Evolutionary conservation across 2,329 filamentous ascomycete genomes (phyloP).

Genomic region (Fusarium sp.): DNA sequence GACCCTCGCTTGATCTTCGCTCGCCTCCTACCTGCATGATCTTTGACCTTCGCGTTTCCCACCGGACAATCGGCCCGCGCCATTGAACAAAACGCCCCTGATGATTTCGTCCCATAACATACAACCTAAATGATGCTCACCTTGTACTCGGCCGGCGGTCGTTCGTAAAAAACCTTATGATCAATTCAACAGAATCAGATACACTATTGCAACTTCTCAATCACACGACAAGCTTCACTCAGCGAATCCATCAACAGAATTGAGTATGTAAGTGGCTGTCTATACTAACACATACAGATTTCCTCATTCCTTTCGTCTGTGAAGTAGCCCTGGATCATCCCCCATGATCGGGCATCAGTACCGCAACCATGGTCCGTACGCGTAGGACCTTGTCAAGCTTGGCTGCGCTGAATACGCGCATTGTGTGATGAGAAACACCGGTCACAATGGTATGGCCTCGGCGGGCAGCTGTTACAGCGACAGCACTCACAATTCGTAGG

Average conservation of each 20-base stretch:
- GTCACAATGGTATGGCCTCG: constrained; percentile 46
- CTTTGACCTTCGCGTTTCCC: constrained; percentile 60
- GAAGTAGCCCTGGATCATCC: constrained; percentile 13
- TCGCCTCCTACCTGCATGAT: constrained; percentile 58
- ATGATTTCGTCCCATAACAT: constrained; percentile 57
- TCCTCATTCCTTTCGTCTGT: neutral
- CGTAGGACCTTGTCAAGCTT: constrained; percentile 63
- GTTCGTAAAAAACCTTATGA: constrained; percentile 47
- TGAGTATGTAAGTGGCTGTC: constrained; percentile 25
- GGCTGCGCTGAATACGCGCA: constrained; percentile 57
- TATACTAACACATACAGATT: constrained; percentile 22
- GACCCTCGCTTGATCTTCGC: constrained; percentile 60
- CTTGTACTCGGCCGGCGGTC: constrained; percentile 55
- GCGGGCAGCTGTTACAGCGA: constrained; percentile 54
- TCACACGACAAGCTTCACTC: constrained; percentile 66
- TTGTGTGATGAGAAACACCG: constrained; percentile 37
- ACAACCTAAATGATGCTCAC: constrained; percentile 65
- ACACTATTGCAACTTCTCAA: constrained; percentile 68
- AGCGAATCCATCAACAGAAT: constrained; percentile 57
- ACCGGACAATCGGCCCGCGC: constrained; percentile 66
- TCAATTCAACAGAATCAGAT: constrained; percentile 61
- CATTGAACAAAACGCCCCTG: constrained; percentile 70
- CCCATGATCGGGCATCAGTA: constrained; percentile 58
- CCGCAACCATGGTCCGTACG: constrained; percentile 57
- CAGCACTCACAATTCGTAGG: constrained; percentile 52